Conservation (phyloP, 1,139 yeast genomes). For the Candida albicans region DNA sequence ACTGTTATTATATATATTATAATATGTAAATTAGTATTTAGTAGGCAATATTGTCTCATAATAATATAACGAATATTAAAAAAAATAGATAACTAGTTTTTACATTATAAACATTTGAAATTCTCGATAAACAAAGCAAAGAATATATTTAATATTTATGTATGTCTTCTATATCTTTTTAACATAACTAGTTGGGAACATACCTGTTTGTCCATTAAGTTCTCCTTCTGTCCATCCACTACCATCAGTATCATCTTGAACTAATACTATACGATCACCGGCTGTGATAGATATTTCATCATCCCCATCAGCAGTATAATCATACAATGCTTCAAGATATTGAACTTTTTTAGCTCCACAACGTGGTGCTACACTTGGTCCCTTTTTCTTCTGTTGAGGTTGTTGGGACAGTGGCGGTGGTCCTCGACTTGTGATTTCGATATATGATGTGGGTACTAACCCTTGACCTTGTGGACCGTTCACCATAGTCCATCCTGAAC, state of each 20-base stretch:
- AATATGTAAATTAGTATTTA: neutral
- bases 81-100: neutral
- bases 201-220: slow-evolving; percentile 65
- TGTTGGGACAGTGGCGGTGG: slow-evolving; percentile 3
- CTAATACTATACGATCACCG: slow-evolving; percentile 74
- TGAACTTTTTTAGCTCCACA: slow-evolving; percentile 67
- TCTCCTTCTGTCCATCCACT: slow-evolving; percentile 98
- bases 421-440: slow-evolving; percentile 42
- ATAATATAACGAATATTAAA: neutral
- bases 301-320: slow-evolving; percentile 77
- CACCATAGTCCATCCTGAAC: slow-evolving; percentile 89
- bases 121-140: neutral
- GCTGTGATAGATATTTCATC: slow-evolving; percentile 73
- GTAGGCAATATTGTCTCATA: neutral
- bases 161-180: slow-evolving; percentile 23
- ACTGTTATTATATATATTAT: neutral
- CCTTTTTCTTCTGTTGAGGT: slow-evolving; percentile 44
- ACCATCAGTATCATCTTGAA: slow-evolving; percentile 72
- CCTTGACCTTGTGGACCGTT: slow-evolving; percentile 53
- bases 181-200: slow-evolving; percentile 82
- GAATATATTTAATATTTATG: neutral
- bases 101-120: no score
- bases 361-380: slow-evolving; percentile 83
- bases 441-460: slow-evolving; percentile 82
- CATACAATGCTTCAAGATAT: slow-evolving; percentile 75